Evolutionary conservation across 495 filamentous ascomycete species (phyloP).

Genomic region (Neurospora sp.): DNA sequence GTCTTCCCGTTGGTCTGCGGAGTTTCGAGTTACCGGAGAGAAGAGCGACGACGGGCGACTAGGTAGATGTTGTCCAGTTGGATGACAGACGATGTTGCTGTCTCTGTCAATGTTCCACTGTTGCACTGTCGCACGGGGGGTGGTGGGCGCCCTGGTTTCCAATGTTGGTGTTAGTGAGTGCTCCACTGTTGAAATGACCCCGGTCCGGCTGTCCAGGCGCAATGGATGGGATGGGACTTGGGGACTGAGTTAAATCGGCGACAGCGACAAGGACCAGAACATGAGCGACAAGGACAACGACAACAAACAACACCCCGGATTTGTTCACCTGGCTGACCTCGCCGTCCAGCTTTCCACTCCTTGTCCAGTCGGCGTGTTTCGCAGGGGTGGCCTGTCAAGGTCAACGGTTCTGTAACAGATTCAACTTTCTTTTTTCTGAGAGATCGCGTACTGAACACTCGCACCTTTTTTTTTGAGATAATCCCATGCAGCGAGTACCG

Average conservation of each 20-base stretch:
- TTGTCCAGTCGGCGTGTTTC: neutral
- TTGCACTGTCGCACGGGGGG: neutral
- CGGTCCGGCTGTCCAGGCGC: neutral
- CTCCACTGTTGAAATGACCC: neutral
- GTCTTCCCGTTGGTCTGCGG: slow-evolving; percentile 16
- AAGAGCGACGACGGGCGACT: neutral
- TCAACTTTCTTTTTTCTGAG: neutral
- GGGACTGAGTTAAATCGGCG: neutral
- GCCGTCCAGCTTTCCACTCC: neutral
- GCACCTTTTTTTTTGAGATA: neutral
- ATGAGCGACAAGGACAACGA: neutral
- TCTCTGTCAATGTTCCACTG: neutral
- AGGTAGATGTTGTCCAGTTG: neutral
- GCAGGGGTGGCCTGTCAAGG: neutral
- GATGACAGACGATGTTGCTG: neutral
- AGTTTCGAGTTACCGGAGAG: slow-evolving; percentile 9
- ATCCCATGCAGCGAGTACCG: neutral
- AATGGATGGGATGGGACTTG: neutral
- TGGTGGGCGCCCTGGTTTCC: neutral
- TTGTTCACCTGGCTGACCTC: neutral
- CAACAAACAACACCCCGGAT: neutral
- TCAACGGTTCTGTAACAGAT: neutral
- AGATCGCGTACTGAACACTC: neutral
- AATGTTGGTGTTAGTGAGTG: neutral
- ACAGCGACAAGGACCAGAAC: neutral